A percentile compares a stretch with the other conserved stretches of the same genome.
Evolutionary conservation across 805 yeast genomes (phyloP).

Genomic region (Wickerhamiella vanderwaltii): DNA sequence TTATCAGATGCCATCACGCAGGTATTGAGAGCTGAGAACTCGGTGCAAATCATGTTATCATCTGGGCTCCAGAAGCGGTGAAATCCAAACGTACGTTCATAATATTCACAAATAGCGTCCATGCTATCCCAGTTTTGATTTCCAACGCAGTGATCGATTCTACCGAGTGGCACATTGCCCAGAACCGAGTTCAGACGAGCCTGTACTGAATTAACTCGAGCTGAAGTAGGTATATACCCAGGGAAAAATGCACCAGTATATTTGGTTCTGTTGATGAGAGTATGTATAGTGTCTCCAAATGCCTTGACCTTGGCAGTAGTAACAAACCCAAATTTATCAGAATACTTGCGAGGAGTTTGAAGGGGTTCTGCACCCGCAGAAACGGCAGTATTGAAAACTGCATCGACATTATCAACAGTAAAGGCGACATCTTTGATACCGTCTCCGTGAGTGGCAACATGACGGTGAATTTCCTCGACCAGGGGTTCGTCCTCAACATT

Average conservation of each 20-base stretch:
- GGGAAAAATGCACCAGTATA: slow-evolving; percentile 42
- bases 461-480: slow-evolving; percentile 34
- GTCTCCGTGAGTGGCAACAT: slow-evolving; percentile 53
- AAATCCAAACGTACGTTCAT: slow-evolving; percentile 55
- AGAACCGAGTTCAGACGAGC: slow-evolving; percentile 22
- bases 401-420: slow-evolving; percentile 40
- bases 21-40: slow-evolving; percentile 55
- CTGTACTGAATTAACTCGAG: background rate
- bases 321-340: slow-evolving; percentile 42
- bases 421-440: slow-evolving; percentile 71
- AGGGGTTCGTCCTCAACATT: slow-evolving; percentile 20
- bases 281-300: slow-evolving; percentile 57
- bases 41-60: slow-evolving; percentile 60
- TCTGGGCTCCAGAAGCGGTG: slow-evolving; percentile 78
- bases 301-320: slow-evolving; percentile 40
- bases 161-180: slow-evolving; percentile 32
- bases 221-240: slow-evolving; percentile 26
- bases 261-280: slow-evolving; percentile 41
- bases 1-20: slow-evolving; percentile 63
- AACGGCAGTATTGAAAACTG: slow-evolving; percentile 37
- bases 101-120: slow-evolving; percentile 45
- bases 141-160: slow-evolving; percentile 72
- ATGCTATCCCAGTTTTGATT: slow-evolving; percentile 61
- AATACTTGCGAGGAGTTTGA: slow-evolving; percentile 20
- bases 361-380: slow-evolving; percentile 39